A percentile compares a stretch with the other conserved stretches of the same genome.
phyloP scores from a whole-genome alignment of 768 basidiomycete species.

The Lenzites betulinus region DNA sequence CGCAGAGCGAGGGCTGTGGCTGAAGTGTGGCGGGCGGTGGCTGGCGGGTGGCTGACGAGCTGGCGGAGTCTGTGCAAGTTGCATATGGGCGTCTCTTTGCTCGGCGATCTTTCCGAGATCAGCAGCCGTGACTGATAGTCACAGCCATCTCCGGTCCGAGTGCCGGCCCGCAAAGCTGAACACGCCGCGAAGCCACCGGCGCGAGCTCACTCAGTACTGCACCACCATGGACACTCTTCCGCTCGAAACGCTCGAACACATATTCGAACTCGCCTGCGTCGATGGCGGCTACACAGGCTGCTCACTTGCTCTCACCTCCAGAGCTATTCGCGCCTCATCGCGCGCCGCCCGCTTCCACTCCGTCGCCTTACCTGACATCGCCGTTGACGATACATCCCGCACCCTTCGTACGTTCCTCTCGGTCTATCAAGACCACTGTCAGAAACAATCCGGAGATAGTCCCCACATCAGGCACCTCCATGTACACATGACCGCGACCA shows the following conservation, averaged over 20 bases:
- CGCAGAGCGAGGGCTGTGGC: slow-evolving; percentile 9
- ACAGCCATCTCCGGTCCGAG: neutral
- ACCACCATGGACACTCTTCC: neutral
- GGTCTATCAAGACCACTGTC: no score
- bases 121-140: neutral
- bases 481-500: no score
- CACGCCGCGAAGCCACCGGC: no score
- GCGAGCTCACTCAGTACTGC: no score
- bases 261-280: neutral
- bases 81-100: slow-evolving; percentile 1
- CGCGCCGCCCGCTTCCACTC: neutral
- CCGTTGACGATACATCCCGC: no score
- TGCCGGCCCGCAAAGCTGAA: no score
- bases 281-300: neutral
- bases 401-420: no score
- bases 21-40: slow-evolving; percentile 21
- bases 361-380: no score
- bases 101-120: neutral
- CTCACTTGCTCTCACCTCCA: neutral
- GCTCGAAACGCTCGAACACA: neutral
- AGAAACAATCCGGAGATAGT: no score
- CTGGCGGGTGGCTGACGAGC: slow-evolving; percentile 21
- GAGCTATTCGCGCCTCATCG: neutral
- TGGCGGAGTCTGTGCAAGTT: slow-evolving; percentile 18
- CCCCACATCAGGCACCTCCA: no score